Conservation (phyloP, 345 rosid species). For the Heritiera fomes region DNA sequence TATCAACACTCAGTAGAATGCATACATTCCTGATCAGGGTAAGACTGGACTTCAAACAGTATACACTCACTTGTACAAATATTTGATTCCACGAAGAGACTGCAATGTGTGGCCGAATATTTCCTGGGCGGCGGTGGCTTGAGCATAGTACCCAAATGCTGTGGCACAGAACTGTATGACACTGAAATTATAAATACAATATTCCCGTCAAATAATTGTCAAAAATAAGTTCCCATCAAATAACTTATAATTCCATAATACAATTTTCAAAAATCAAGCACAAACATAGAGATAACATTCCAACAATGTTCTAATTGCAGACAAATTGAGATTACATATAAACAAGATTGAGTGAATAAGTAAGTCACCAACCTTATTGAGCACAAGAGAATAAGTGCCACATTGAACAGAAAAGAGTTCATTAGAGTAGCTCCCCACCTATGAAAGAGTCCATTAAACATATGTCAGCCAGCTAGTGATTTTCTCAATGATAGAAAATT, state of each 20-base stretch:
- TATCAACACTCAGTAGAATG: conserved; percentile 12
- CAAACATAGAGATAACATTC: background rate
- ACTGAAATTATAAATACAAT: conserved; percentile 48
- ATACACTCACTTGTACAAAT: conserved; percentile 81
- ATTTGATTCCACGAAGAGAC: conserved; percentile 94
- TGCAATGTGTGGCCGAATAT: conserved; percentile 97
- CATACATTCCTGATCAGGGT: background rate
- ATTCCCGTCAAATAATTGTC: conserved; percentile 1
- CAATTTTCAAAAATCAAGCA: background rate
- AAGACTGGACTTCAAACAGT: background rate
- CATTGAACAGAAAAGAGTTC: conserved; percentile 99
- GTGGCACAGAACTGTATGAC: conserved; percentile 95
- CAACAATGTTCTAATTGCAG: background rate
- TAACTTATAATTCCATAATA: background rate
- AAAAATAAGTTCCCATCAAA: conserved; percentile 7
- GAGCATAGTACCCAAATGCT: conserved; percentile 96
- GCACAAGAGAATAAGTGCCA: conserved; percentile 88
- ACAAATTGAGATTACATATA: background rate
- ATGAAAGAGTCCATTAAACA: conserved; percentile 29
- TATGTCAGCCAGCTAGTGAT: conserved; percentile 15
- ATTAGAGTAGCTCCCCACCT: conserved; percentile 99
- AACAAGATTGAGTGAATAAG: background rate
- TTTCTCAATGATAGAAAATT: conserved; percentile 28
- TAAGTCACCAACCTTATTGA: conserved; percentile 70
- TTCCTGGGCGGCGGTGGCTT: conserved; percentile 99